Conservation (phyloP, 2,329 filamentous ascomycete species). For the Cordyceps fumosorosea region DNA sequence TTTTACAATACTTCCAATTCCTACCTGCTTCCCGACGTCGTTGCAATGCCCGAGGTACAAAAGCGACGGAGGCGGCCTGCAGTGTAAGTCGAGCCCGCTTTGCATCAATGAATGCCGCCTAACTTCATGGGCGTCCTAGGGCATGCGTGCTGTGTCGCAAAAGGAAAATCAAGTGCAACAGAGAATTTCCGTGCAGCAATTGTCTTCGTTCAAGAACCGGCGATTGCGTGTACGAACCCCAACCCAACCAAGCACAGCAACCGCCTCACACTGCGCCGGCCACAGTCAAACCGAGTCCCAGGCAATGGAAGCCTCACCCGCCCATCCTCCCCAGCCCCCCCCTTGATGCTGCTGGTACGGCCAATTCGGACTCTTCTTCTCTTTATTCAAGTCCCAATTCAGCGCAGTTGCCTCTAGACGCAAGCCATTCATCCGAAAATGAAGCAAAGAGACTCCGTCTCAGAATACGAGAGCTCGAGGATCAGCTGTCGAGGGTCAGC, state of each 20-base stretch:
- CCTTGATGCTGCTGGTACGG: background rate
- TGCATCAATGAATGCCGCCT: background rate
- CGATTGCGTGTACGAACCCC: conserved; percentile 28
- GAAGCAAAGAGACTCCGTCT: conserved; percentile 14
- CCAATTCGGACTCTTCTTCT: background rate
- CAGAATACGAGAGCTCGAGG: conserved; percentile 38
- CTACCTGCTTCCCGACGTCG: background rate
- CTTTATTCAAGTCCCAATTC: background rate
- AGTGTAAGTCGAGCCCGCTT: conserved; percentile 8
- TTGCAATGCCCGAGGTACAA: background rate
- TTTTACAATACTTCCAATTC: too few species aligned
- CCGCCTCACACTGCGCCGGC: background rate
- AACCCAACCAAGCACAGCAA: conserved; percentile 4
- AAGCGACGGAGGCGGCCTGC: conserved; percentile 12
- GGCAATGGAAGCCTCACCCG: background rate
- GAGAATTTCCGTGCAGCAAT: conserved; percentile 34
- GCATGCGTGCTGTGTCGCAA: conserved; percentile 35
- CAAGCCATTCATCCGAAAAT: conserved; percentile 14
- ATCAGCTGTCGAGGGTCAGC: conserved; percentile 27
- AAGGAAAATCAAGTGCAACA: conserved; percentile 40
- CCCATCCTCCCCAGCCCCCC: background rate
- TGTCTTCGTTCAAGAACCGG: conserved; percentile 31
- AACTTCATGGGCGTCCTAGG: conserved; percentile 17
- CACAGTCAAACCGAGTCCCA: too few species aligned
- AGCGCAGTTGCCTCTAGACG: conserved; percentile 9